Base-by-base conservation (phyloP, 2,329 filamentous ascomycete species). In the Arthrinium phaeospermum region DNA sequence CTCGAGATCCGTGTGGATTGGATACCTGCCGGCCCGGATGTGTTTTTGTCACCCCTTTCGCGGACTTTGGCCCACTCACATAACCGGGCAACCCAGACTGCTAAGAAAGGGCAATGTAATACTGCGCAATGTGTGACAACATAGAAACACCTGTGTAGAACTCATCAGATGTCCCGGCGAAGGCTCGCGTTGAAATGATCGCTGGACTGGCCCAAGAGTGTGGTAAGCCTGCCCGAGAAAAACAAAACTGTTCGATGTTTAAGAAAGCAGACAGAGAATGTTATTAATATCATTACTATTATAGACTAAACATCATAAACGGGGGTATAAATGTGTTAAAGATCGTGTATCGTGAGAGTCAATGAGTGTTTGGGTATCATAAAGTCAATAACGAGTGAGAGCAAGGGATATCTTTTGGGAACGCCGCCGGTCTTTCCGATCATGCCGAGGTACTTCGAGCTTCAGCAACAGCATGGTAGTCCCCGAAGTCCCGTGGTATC, bases 311-410 rank as follows among this genome's bases (percentile, higher is more conserved):
- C 3, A 14, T 41, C 30, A 41, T 64, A 41, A 24, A 64, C 34
- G 34, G 34, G 34, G 30, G 19, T 37, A n/a, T 37, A 14, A 2
- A 12, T n/a, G 37, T 13, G 4, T n/a, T 14, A 64, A n/a, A 41
- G 19, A 41, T 14, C 30, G 19, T 64, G 41, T 64, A 4, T n/a
- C 57, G 57, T 41, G 19, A 3, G 34, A 8, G 8, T 41, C 30
- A 64, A 64, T 41, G 57, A 64, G 57, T 64, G 57, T 34, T 24
- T 41, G 57, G 57, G 57, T 64, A 64, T 64, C 57, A 41, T 64
- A 34, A 64, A 41, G 19, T 64, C 57, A 64, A 41, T 41, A 41
- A 41, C 22, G 34, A 41, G 22, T 41, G 57, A 64, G 34, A 10
- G 34, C 30, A 64, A 7, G 30, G 19, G 12, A 14, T 41, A 34